These are phyloP conservation scores for Pelagophyceae sp. DNA, from an alignment of 352 stramenopile genomes.

Conservation along the genomic window DNA sequence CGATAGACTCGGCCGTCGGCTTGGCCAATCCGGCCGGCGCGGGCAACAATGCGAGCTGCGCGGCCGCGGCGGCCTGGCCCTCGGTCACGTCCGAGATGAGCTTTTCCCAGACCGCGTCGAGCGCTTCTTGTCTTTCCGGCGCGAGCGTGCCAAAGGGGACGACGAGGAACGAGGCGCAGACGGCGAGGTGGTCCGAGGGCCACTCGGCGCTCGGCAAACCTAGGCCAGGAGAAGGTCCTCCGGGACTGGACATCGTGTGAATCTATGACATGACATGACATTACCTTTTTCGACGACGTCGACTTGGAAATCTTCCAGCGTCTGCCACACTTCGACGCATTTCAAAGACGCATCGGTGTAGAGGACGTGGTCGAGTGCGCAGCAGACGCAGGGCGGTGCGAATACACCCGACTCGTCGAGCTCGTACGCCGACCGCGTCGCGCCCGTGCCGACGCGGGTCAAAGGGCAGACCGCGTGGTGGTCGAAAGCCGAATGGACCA, in stretches of 20 bases:
- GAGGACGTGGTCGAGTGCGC: not conserved
- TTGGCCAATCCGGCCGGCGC: not conserved
- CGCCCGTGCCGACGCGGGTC: not conserved
- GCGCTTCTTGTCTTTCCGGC: not conserved
- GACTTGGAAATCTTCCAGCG: not conserved
- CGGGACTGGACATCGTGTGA: no score
- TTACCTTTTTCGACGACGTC: not conserved
- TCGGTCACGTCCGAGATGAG: not conserved
- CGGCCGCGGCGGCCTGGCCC: not conserved
- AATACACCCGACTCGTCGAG: not conserved
- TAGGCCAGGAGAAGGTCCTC: no score
- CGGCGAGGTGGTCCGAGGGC: slow-evolving; percentile 6
- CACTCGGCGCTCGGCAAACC: not conserved
- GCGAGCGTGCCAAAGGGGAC: not conserved
- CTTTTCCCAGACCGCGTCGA: not conserved
- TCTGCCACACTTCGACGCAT: not conserved
- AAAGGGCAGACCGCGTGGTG: not conserved
- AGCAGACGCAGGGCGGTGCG: not conserved
- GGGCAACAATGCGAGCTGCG: no score
- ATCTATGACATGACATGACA: not conserved
- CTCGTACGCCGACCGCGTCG: not conserved
- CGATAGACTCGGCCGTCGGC: slow-evolving; percentile 1
- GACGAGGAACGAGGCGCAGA: not conserved
- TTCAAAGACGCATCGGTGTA: not conserved
- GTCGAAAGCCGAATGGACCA: not conserved